phyloP scores from a whole-genome alignment of 805 yeast genomes.

The Cyberlindnera mrakii region DNA sequence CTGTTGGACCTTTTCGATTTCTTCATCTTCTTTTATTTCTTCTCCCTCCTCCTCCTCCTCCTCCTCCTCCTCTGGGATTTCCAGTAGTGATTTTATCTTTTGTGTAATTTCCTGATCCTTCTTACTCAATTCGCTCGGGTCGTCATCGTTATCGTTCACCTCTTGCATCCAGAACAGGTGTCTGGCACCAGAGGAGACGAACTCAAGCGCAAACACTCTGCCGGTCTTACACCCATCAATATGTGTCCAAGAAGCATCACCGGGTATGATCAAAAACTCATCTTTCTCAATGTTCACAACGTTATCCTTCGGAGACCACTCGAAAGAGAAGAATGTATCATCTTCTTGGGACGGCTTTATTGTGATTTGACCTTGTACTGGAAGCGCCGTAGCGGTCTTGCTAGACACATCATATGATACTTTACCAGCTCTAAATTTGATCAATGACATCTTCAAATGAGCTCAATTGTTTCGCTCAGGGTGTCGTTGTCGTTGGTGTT shows the following conservation, averaged over 20 bases:
- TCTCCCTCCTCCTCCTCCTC: slow-evolving; percentile 29
- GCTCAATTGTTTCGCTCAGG: no score
- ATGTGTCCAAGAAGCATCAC: slow-evolving; percentile 76
- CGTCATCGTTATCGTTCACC: slow-evolving; percentile 56
- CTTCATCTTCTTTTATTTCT: slow-evolving; percentile 25
- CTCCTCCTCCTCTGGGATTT: slow-evolving; percentile 35
- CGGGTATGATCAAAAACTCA: slow-evolving; percentile 72
- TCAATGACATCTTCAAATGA: slow-evolving; percentile 7
- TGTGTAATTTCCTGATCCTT: slow-evolving; percentile 48
- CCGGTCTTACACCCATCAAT: slow-evolving; percentile 69
- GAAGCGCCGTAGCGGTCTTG: slow-evolving; percentile 61
- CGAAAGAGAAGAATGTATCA: slow-evolving; percentile 61
- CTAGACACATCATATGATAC: slow-evolving; percentile 58
- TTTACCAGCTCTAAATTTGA: slow-evolving; percentile 71
- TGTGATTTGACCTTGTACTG: slow-evolving; percentile 59
- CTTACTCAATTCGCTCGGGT: slow-evolving; percentile 47
- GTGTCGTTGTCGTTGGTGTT: neutral
- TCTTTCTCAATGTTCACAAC: slow-evolving; percentile 42
- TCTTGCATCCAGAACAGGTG: slow-evolving; percentile 70
- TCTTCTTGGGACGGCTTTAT: slow-evolving; percentile 63
- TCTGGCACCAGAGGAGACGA: slow-evolving; percentile 56
- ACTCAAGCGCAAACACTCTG: slow-evolving; percentile 64
- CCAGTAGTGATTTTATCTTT: slow-evolving; percentile 42
- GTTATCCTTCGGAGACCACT: slow-evolving; percentile 64
- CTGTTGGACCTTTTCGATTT: slow-evolving; percentile 2